Evolutionary conservation across 768 basidiomycete species (phyloP), one percentile per base, ranked within the genome.

Genomic region (Suillus lakei): DNA sequence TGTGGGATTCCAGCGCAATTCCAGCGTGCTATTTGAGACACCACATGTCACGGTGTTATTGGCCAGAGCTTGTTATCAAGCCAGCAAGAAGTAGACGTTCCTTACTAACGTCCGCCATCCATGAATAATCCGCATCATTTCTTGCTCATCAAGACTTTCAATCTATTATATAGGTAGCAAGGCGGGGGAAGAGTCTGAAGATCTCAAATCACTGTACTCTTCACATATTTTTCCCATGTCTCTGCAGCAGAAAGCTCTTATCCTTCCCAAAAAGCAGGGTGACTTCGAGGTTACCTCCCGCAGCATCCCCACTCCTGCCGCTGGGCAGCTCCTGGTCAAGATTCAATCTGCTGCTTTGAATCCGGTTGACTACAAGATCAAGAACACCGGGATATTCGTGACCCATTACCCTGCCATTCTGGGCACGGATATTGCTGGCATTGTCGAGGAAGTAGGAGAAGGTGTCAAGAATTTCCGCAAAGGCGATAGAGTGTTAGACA

Each of bases 291-390:
- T 84, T 43, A 64, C 65, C 6, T 65, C 73, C 13, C 72, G 67
- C 13, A 60, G 64, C 32, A 68, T 78, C 38, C 77, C 77, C 12
- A 74, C 67, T 46, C 82, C 83, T 0, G 77, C 78, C 0, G 67
- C 72, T 6, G 79, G 78, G 8, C 75, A 85, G 65, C 63, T 85
- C 15, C 73, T 86, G 51, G 74, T 85, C 64, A 80, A 81, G 64
- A 61, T 83, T 53, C 69, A 79, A 41, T 68, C 81, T 0, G 69
- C 73, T 4, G 82, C 77, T 1, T 76, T 87, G 12, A 85, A 87
- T 67, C 86, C 85, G 5, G 68, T 81, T 38, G 84, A 81, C 71
- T 85, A 81, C 15, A 77, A 77, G 69, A 75, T 81, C 23, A 77
- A 75, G 48, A 63, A 71, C 51, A 66, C 67, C 50, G 80, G 78